Evolutionary conservation across 805 yeast species (phyloP), one percentile per base, ranked within the genome.

Genomic region (Pichia membranifaciens): DNA sequence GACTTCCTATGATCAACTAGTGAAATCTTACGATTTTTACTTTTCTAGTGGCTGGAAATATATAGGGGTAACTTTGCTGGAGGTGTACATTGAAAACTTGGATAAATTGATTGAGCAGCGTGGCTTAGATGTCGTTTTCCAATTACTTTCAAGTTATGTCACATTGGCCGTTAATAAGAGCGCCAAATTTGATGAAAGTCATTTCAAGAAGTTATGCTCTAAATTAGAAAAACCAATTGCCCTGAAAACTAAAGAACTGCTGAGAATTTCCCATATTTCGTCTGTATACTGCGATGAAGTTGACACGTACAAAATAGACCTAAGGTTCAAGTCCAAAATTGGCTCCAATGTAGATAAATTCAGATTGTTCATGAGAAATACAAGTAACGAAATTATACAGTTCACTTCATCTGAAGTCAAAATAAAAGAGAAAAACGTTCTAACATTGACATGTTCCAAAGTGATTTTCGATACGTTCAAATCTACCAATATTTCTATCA

Each of bases 11-110:
- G 67, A 74, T 5, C 78, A 86, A 3, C 68, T 91, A 12, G 78
- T 79, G 34, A 78, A 81, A 8, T 81, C 93, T 2, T 87, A 86
- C 41, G 79, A 76, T 34, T 79, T 79, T 47, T 89, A 85, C 57
- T 73, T 76, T 7, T 65, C 72, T 17, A 78, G 81, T 41, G 87
- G 89, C 1, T 90, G 97, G 97, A 76, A 76, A 43, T 63, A 68
- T 39, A 78, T 88, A 58, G 86, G 95, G 1, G 73, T 79, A 5
- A 65, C 74, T n/a, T 64, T 91, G 16, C 69, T 87, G 34, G 79
- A 78, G 54, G 69, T 82, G 1, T 88, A 82, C 58, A 73, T 86
- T 25, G 79, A 79, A 35, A 87, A 96, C 56, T 69, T 89, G 33
- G 78, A 77, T 51, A 67, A 74, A 23, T 53, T 63, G 41, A 58